Conservation (phyloP, 345 rosid genomes). For the Atalantia buxifolia region DNA sequence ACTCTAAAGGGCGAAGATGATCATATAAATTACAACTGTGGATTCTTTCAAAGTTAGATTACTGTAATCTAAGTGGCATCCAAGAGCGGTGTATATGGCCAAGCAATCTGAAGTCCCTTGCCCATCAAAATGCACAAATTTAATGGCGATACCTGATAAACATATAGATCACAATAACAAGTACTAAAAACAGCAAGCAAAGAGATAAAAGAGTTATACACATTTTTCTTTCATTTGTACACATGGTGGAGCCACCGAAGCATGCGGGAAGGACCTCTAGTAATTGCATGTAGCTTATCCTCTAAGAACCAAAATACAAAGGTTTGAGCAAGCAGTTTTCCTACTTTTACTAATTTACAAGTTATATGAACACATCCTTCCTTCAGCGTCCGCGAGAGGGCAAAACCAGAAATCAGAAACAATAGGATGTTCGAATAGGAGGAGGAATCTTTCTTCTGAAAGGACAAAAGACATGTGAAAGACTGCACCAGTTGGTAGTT, state of each 20-base stretch:
- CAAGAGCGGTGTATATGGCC: neutral
- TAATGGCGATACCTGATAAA: neutral
- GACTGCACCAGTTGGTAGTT: neutral
- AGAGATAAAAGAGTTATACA: neutral
- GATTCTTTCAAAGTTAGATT: neutral
- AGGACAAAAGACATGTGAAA: no score
- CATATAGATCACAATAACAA: neutral
- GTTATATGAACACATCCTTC: neutral
- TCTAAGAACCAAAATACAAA: neutral
- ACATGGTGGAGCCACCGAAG: neutral
- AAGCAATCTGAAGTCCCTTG: neutral
- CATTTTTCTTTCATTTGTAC: neutral
- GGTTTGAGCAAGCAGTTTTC: neutral
- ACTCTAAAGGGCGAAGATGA: neutral
- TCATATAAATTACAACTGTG: neutral
- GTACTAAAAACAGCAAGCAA: neutral
- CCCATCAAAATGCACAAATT: neutral
- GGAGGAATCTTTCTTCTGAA: neutral
- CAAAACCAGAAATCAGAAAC: neutral
- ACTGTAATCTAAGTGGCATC: neutral
- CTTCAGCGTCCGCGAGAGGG: neutral
- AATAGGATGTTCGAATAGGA: neutral
- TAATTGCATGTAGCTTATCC: neutral
- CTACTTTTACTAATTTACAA: neutral
- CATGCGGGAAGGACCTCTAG: neutral